phyloP scores from a whole-genome alignment of 1,139 yeast species.

The Debaryomyces sp. region DNA sequence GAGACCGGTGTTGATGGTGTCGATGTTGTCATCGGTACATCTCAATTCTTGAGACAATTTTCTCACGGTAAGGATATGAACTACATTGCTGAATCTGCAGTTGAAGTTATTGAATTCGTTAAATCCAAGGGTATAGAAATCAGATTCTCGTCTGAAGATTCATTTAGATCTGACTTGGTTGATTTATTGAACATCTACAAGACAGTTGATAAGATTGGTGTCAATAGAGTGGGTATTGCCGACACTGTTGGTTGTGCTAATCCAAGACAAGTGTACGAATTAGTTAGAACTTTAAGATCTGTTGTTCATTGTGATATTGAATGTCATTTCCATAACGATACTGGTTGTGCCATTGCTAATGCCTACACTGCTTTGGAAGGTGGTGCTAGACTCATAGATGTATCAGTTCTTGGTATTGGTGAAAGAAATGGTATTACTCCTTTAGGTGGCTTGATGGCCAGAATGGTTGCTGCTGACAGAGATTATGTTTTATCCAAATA shows the following conservation, averaged over 20 bases:
- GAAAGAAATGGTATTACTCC: conserved; percentile 66
- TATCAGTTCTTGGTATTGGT: conserved; percentile 61
- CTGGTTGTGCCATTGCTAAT: conserved; percentile 64
- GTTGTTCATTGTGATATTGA: conserved; percentile 61
- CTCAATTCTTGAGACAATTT: conserved; percentile 54
- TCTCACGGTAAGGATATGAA: conserved; percentile 61
- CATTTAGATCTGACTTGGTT: conserved; percentile 60
- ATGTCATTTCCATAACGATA: conserved; percentile 63
- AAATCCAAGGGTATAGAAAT: conserved; percentile 61
- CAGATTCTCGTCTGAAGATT: conserved; percentile 59
- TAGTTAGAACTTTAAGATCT: conserved; percentile 58
- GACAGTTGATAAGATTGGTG: conserved; percentile 61
- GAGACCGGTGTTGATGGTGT: conserved; percentile 66
- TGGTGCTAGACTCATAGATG: conserved; percentile 61
- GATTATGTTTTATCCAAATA: conserved; percentile 60
- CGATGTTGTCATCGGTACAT: conserved; percentile 61
- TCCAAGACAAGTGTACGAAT: conserved; percentile 62
- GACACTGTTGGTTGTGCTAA: conserved; percentile 66
- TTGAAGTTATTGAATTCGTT: conserved; percentile 60
- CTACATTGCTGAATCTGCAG: conserved; percentile 53
- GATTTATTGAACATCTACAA: conserved; percentile 59
- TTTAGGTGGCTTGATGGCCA: conserved; percentile 62
- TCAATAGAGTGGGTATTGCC: conserved; percentile 62
- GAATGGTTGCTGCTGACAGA: conserved; percentile 63
- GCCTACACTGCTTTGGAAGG: conserved; percentile 65